Conservation (phyloP, 345 rosid species). For the Gossypium thurberi region DNA sequence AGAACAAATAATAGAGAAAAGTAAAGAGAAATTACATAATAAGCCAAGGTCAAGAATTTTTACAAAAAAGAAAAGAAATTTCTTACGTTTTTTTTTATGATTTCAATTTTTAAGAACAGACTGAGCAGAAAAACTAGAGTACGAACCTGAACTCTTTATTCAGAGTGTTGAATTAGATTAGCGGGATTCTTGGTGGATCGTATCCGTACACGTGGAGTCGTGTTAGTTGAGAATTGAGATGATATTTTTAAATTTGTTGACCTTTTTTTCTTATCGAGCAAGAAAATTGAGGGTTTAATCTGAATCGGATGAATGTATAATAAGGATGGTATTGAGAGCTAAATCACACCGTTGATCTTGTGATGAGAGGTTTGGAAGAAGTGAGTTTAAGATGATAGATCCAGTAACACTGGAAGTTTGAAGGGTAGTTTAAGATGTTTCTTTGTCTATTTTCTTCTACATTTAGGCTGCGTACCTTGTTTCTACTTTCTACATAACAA, state of each 20-base stretch:
- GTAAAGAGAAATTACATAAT: background rate
- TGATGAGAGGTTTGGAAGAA: background rate
- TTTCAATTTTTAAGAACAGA: background rate
- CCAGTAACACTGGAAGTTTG: too few species aligned
- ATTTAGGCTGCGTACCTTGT: too few species aligned
- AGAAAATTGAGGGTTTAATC: background rate
- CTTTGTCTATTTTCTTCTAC: too few species aligned
- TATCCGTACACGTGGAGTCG: background rate
- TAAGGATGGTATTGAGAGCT: too few species aligned
- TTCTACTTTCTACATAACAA: too few species aligned
- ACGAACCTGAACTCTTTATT: background rate
- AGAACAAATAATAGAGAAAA: background rate
- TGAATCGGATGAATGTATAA: background rate
- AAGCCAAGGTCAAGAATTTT: background rate
- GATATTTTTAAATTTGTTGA: background rate
- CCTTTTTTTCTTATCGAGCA: background rate
- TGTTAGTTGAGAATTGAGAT: background rate
- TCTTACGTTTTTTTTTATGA: background rate
- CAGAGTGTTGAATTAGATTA: background rate
- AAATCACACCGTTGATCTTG: background rate
- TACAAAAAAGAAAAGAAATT: background rate
- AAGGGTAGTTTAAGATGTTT: background rate
- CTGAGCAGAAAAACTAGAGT: background rate
- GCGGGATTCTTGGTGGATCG: background rate
- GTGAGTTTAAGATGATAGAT: background rate